Base-by-base conservation (phyloP, 1,284 basidiomycete genomes). In the Apiotrichum brassicae region DNA sequence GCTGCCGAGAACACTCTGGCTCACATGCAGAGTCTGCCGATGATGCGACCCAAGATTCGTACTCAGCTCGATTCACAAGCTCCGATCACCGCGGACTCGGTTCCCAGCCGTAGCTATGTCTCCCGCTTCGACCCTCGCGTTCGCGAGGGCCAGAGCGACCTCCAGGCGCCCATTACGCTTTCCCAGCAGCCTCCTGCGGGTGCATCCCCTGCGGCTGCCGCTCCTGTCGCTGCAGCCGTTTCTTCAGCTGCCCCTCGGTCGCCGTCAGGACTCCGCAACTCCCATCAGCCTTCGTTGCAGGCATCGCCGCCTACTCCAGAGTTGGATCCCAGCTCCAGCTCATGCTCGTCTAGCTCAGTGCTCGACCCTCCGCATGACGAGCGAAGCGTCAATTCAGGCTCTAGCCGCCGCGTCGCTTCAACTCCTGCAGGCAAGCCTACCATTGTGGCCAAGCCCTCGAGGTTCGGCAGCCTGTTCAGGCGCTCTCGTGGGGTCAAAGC, bases 301-400 rank as follows among this genome's bases (percentile, higher is more conserved):
- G 33, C 33, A 6, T 57, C 59, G 11, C 64, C 64, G 2, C 56
- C 60, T 1, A 63, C 64, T 6, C 62, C 64, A 20, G 64, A 65
- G 41, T 56, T 65, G 3, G 64, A 65, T 42, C 54, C 62, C 1
- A 54, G 51, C 26, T 46, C 44, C 1, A 53, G 49, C 23, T 55
- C 52, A 40, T 61, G 54, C 50, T 61, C 57, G 34, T 56, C 54
- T 7, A 34, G 26, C 2, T 57, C 54, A 3, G 54, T 52, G 23
- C 26, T 51, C 25, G 54, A 56, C 38, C 45, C 48, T 11, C 40
- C 44, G 16, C 33, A 45, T 34, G 51, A 53, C 16, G 50, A 48
- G 34, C 47, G 47, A 43, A 44, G 23, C 16, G 34, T 33, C 38
- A 43, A 32, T 20, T 41, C 36, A 22, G 33, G 33, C 33, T 43